A percentile compares a stretch with the other conserved stretches of the same genome.
Conservation (phyloP, 2,329 filamentous ascomycete species). For the Phialophora expanda region DNA sequence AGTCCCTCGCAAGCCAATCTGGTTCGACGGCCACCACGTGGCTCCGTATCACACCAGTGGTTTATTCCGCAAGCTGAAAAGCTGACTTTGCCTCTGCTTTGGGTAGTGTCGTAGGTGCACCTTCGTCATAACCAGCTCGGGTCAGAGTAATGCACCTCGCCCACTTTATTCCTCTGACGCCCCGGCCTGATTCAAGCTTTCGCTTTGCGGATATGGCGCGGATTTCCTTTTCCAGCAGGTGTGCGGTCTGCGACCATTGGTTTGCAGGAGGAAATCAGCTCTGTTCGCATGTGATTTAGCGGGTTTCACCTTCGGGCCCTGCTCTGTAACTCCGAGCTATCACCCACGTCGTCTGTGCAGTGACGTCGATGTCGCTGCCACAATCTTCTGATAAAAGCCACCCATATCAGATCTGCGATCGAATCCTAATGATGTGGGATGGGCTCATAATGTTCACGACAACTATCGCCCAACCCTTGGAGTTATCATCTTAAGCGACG, state of each 20-base stretch:
- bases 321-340: not conserved
- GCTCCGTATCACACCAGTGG: not conserved
- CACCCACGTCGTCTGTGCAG: not conserved
- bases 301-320: not conserved
- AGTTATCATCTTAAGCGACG: not conserved
- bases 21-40: not conserved
- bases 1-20: not conserved
- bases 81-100: not conserved
- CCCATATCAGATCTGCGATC: not conserved
- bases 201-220: constrained; percentile 7
- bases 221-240: constrained; percentile 19
- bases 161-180: not conserved
- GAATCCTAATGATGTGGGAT: not conserved
- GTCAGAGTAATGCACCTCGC: constrained; percentile 2
- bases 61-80: not conserved
- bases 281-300: not conserved
- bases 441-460: not conserved
- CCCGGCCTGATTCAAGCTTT: constrained; percentile 8
- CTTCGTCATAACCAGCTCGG: constrained; percentile 9
- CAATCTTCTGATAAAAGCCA: not conserved
- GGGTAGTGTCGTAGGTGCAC: constrained; percentile 9
- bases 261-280: not conserved
- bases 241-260: constrained; percentile 10
- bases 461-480: not conserved
- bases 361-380: not conserved